Conservation (phyloP, 2,329 filamentous ascomycete species). For the Fonsecaea monophora region DNA sequence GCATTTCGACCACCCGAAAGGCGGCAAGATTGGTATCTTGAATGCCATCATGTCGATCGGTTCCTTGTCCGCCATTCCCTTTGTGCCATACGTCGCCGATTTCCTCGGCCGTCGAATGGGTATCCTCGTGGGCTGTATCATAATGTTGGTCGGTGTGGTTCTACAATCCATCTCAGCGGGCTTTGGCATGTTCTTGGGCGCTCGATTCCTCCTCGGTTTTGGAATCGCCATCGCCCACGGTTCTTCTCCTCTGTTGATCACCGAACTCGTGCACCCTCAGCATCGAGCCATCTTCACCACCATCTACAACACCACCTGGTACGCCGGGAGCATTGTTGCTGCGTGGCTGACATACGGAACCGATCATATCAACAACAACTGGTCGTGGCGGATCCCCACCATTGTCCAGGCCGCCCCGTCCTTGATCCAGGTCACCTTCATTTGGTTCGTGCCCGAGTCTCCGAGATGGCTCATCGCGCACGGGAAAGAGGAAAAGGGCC, state of each 20-base stretch:
- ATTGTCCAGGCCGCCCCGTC: constrained; percentile 71
- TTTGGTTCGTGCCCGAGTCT: constrained; percentile 72
- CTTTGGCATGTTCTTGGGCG: constrained; percentile 61
- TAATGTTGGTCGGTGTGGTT: constrained; percentile 42
- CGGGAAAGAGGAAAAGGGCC: constrained; percentile 42
- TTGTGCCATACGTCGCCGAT: constrained; percentile 58
- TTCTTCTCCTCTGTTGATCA: constrained; percentile 48
- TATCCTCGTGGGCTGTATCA: constrained; percentile 50
- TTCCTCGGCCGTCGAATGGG: constrained; percentile 55
- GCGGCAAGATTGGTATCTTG: constrained; percentile 35
- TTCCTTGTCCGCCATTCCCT: constrained; percentile 55
- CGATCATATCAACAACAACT: constrained; percentile 54
- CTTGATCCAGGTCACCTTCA: constrained; percentile 59
- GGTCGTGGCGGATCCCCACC: constrained; percentile 69
- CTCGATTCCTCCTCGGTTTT: constrained; percentile 70
- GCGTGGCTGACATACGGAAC: constrained; percentile 58
- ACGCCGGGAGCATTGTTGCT: constrained; percentile 59
- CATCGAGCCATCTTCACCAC: constrained; percentile 58
- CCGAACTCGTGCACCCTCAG: constrained; percentile 58
- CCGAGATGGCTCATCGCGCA: constrained; percentile 64
- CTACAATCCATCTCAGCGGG: constrained; percentile 43
- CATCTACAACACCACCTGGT: constrained; percentile 63
- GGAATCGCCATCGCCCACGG: constrained; percentile 57
- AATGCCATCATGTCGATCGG: constrained; percentile 47
- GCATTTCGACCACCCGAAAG: constrained; percentile 38